Evolutionary conservation across 805 yeast genomes (phyloP), one percentile per base, ranked within the genome.

Genomic region (Scheffersomyces ergatensis): DNA sequence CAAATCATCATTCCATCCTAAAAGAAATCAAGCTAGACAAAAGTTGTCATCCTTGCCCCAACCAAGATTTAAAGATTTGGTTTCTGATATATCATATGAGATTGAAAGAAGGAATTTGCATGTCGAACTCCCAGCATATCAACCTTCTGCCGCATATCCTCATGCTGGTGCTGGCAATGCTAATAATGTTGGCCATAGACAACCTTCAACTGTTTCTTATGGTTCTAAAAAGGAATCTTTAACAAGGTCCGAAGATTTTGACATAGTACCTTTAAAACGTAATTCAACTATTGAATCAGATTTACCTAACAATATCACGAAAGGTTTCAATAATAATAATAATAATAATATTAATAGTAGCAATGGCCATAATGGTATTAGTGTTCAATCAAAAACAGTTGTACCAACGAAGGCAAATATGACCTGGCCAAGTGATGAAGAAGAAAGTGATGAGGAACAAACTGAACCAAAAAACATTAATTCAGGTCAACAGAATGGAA

Each of bases 1-100:
- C 5, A 78, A 80, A 52, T 71, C 77, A 5, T 73, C 76, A 15
- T 89, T 88, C 65, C 99, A 93, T 62, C 90, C 95, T 33, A 90
- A 89, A 58, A 78, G 99, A 56, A 95, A 93, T 58, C 95, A 89
- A 62, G 98, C 99, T 2, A 77, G 99, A 53, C 87, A 87, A 61
- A 92, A 90, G 64, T 74, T 93, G 50, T 84, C 97, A 4, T 80
- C 86, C 36, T 76, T 93, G 43, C 93, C 96, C 2, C 81, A 82
- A 37, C 61, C 82, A 3, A 67, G 98, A 45, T 93, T 93, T 66
- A 83, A 83, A 51, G 99, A 92, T 59, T 77, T 93, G 58, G 95
- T 89, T 15, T 82, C 85, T 43, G 99, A 93, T 59, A 89, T 93
- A 33, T 70, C 85, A 33, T 87, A 70, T 59, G 99, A 93, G 62